These are phyloP conservation scores for Hypoxylon perforatum DNA, from an alignment of 495 filamentous ascomycete species.

Conservation along the genomic window DNA sequence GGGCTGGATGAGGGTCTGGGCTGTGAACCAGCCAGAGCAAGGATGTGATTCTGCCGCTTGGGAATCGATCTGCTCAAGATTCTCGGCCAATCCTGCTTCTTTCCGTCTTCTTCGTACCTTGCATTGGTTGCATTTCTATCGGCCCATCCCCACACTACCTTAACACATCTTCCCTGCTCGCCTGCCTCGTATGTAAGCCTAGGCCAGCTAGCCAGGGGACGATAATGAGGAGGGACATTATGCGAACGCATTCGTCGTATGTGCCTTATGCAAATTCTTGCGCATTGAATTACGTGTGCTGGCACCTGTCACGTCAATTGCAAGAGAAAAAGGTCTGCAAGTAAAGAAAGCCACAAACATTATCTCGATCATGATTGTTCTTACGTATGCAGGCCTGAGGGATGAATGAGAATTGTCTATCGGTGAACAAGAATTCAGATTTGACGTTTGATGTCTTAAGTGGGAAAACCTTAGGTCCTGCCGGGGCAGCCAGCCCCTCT, in stretches of 20 bases:
- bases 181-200: conserved; percentile 21
- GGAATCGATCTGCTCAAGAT: background rate
- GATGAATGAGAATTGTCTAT: no score
- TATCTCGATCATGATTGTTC: no score
- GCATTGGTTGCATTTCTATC: background rate
- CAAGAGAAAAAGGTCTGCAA: background rate
- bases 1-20: conserved; percentile 31
- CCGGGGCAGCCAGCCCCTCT: conserved; percentile 19
- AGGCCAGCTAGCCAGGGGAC: conserved; percentile 7
- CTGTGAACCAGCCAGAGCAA: background rate
- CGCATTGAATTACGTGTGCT: background rate
- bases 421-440: no score
- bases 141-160: conserved; percentile 29
- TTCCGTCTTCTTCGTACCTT: no score
- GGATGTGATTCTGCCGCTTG: no score
- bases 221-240: conserved; percentile 25
- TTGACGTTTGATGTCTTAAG: background rate
- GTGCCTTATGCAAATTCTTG: background rate
- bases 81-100: background rate
- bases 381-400: background rate
- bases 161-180: no score
- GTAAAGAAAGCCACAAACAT: no score
- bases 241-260: conserved; percentile 9
- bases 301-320: background rate
- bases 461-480: no score